phyloP scores from a whole-genome alignment of 257 asterid species.

The Primulina huaijiensis region DNA sequence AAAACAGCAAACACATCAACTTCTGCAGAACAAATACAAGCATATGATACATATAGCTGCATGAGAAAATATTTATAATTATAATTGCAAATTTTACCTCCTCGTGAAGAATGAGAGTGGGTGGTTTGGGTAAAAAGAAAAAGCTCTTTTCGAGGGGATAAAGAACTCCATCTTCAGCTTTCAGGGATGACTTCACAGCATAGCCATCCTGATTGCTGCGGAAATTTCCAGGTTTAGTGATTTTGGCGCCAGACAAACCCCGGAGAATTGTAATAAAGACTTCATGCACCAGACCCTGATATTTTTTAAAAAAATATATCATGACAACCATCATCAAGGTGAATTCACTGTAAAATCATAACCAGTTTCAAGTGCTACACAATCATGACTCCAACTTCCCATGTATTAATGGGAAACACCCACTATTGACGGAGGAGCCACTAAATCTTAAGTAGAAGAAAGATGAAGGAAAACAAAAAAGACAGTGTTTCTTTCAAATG shows the following conservation, averaged over 20 bases:
- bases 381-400: too few relatives aligned
- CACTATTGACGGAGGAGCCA: conserved; percentile 5
- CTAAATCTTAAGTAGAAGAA: background rate
- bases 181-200: conserved; percentile 94
- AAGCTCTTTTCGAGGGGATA: conserved; percentile 98
- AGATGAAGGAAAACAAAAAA: background rate
- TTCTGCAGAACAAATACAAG: conserved; percentile 16
- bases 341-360: conserved; percentile 12
- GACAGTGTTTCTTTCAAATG: conserved; percentile 1
- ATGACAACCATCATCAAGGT: conserved; percentile 2
- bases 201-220: conserved; percentile 85
- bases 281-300: conserved; percentile 84
- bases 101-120: conserved; percentile 91
- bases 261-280: conserved; percentile 69
- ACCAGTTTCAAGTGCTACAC: background rate
- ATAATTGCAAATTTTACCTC: conserved; percentile 50
- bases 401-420: background rate
- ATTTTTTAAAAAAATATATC: conserved; percentile 12
- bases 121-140: conserved; percentile 98
- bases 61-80: conserved; percentile 5
- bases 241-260: conserved; percentile 88
- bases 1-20: conserved; percentile 19
- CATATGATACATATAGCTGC: conserved; percentile 1
- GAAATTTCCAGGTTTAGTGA: conserved; percentile 90
- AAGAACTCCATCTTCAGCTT: conserved; percentile 99